Evolutionary conservation across 257 asterid genomes (phyloP), one percentile per base, ranked within the genome.

Genomic region (Rauvolfia tetraphylla): DNA sequence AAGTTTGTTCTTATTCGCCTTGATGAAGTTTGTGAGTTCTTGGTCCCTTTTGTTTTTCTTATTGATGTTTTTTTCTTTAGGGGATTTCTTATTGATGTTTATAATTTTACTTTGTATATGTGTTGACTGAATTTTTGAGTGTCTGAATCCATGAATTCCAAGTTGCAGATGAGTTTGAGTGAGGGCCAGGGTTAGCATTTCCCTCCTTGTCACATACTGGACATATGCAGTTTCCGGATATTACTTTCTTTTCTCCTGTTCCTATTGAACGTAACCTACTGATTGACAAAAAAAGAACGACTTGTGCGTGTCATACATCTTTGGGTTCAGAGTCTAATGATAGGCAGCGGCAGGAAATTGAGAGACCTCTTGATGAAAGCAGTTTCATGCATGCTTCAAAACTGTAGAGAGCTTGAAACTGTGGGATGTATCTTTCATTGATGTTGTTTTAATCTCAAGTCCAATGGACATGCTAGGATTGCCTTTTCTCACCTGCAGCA

Each of bases 181-280:
- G 87, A 88, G 79, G 98, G 97, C 77, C 83, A 76, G 73, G 96
- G 95, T 23, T 90, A 76, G 54, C 81, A 91, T 78, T 91, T 89
- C 84, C 98, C 98, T 14, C 92, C 98, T 58, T 91, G 92, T 87
- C 91, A 88, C 84, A 82, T 91, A 72, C 74, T 91, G 79, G 88
- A 89, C 61, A 78, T 93, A 18, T 80, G 83, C 25, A 97, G 95
- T 70, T 87, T 90, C 65, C 81, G 87, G 82, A 83, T 93, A 62
- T 83, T 93, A 68, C 65, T 93, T 29, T 86, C 78, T 93, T 90
- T 75, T 82, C 93, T 72, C 97, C 96, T 22, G 71, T 89, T 42
- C 87, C 89, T 23, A 22, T 66, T 25, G 83, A 82, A 65, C 68
- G 87, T n/a, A 53, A 62, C 57, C 27, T 71, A 53, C 29, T 48